These are phyloP conservation scores for Xylariales sp. DNA, from an alignment of 2,329 filamentous ascomycete species.

Conservation along the genomic window DNA sequence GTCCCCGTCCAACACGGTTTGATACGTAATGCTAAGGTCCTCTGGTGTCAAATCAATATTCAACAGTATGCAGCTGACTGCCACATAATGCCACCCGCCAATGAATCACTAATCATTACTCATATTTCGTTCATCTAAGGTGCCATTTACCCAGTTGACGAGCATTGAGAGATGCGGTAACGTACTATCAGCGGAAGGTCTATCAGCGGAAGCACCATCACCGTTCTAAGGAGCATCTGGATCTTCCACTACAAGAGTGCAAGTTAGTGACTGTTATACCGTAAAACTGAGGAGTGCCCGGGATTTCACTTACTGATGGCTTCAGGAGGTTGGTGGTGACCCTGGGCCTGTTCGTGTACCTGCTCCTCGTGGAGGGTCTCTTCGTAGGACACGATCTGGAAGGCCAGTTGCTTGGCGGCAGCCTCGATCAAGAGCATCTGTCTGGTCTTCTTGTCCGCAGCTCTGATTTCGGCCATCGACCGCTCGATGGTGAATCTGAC, in stretches of 20 bases:
- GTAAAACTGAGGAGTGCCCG: no score
- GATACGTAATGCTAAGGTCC: no score
- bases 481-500: conserved; percentile 40
- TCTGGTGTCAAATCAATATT: no score
- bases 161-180: no score
- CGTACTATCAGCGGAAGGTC: no score
- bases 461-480: conserved; percentile 41
- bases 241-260: conserved; percentile 2
- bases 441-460: conserved; percentile 38
- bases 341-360: conserved; percentile 18
- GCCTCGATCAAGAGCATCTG: conserved; percentile 48
- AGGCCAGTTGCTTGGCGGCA: conserved; percentile 49
- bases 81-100: no score
- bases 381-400: conserved; percentile 48
- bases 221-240: conserved; percentile 4
- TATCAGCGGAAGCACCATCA: neutral
- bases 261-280: neutral
- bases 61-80: no score
- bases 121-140: no score
- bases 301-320: conserved; percentile 6
- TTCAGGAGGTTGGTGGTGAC: conserved; percentile 7
- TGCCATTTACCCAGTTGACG: no score
- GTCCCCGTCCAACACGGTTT: no score
- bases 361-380: conserved; percentile 31
- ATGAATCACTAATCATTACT: no score